Percentiles rank a stretch among this genome's conserved stretches.
phyloP scores from a whole-genome alignment of 106 monocot species.

The Apostasia ramifera region DNA sequence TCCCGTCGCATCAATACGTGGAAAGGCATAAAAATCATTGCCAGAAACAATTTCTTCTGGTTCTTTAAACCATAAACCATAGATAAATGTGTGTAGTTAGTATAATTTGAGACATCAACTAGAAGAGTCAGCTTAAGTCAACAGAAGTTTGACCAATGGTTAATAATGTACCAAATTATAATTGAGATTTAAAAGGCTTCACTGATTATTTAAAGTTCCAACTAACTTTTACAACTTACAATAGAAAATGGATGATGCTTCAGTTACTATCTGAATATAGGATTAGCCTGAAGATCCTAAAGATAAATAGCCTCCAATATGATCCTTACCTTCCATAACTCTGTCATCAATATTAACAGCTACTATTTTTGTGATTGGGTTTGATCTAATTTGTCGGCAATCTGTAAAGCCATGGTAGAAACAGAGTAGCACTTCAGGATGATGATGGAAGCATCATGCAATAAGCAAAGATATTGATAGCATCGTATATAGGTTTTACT shows the following conservation, averaged over 20 bases:
- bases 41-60: conserved; percentile 65
- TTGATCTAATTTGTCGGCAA: conserved; percentile 52
- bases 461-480: neutral
- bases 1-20: conserved; percentile 59
- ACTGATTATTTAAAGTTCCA: too few relatives aligned
- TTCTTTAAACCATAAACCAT: conserved; percentile 36
- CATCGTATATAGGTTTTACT: neutral
- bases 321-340: conserved; percentile 46
- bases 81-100: neutral
- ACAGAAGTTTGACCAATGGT: neutral
- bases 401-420: conserved; percentile 34
- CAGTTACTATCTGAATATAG: too few relatives aligned
- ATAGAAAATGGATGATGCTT: too few relatives aligned
- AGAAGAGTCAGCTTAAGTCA: neutral
- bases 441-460: neutral
- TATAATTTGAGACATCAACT: neutral
- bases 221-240: too few relatives aligned
- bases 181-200: too few relatives aligned
- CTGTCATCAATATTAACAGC: conserved; percentile 29
- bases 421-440: neutral
- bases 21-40: conserved; percentile 93
- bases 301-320: neutral
- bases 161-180: too few relatives aligned
- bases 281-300: too few relatives aligned
- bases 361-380: conserved; percentile 67